Evolutionary conservation across 768 basidiomycete genomes (phyloP).

Genomic region (Lactarius trivialis): DNA sequence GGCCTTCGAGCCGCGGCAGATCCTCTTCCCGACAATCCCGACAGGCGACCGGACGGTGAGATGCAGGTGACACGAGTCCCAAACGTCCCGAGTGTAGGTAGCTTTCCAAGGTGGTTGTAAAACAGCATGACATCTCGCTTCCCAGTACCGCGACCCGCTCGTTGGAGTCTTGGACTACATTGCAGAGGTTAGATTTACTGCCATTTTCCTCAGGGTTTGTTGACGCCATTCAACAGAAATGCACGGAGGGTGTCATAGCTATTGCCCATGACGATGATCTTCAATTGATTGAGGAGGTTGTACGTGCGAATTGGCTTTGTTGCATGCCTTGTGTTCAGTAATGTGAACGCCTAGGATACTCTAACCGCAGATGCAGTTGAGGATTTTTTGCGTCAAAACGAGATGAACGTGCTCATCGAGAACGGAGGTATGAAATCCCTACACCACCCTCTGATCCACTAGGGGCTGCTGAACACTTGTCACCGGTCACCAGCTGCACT

Average conservation of each 20-base stretch:
- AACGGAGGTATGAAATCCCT: slow-evolving; percentile 8
- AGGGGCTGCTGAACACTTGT: background rate
- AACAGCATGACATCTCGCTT: background rate
- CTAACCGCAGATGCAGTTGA: slow-evolving; percentile 13
- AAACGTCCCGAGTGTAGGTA: background rate
- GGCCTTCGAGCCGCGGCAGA: background rate
- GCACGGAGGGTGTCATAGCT: slow-evolving; percentile 1
- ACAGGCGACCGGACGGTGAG: background rate
- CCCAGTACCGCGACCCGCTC: slow-evolving; percentile 13
- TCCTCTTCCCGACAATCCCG: slow-evolving; percentile 7
- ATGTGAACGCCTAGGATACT: slow-evolving; percentile 1
- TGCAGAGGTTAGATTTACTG: slow-evolving; percentile 2
- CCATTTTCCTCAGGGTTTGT: background rate
- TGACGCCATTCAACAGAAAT: slow-evolving; percentile 4
- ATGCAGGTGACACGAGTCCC: slow-evolving; percentile 5
- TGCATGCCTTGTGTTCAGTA: background rate
- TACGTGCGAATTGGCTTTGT: background rate
- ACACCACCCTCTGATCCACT: too few species aligned
- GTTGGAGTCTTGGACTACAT: slow-evolving; percentile 14
- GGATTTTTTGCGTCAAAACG: slow-evolving; percentile 10
- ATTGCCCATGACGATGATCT: slow-evolving; percentile 17
- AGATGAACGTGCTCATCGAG: slow-evolving; percentile 2
- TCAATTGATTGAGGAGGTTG: slow-evolving; percentile 8
- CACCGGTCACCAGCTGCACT: background rate
- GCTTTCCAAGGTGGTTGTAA: background rate